phyloP scores from a whole-genome alignment of 2,329 filamentous ascomycete species.

The Cercospora sp. region DNA sequence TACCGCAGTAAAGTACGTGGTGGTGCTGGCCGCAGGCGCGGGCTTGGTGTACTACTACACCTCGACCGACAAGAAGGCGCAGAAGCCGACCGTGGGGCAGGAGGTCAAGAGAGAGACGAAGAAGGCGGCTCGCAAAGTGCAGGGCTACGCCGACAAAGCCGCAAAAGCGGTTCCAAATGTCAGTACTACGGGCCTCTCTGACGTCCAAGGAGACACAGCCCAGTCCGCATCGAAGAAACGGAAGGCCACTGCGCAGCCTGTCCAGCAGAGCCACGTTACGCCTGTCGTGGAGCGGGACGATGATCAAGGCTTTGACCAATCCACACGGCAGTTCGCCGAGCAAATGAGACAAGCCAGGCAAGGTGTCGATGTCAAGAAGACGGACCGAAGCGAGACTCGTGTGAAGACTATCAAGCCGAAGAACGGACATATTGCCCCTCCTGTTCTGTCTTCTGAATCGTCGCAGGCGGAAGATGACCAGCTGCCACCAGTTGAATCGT shows the following conservation, averaged over 20 bases:
- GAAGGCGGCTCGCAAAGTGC: conserved; percentile 17
- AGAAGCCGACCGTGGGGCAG: conserved; percentile 6
- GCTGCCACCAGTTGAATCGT: conserved; percentile 63
- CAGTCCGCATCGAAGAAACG: conserved; percentile 36
- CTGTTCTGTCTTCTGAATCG: conserved; percentile 57
- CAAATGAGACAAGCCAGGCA: conserved; percentile 70
- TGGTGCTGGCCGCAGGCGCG: conserved; percentile 8
- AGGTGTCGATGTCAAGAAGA: conserved; percentile 65
- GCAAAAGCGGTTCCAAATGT: neutral
- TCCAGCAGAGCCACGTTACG: conserved; percentile 21
- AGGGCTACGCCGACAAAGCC: conserved; percentile 15
- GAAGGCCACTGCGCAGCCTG: conserved; percentile 34
- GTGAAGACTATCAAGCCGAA: conserved; percentile 53
- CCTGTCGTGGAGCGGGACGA: conserved; percentile 37
- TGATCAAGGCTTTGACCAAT: conserved; percentile 61
- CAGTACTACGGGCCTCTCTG: neutral
- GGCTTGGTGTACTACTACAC: conserved; percentile 16
- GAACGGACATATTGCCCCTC: conserved; percentile 43
- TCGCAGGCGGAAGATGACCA: conserved; percentile 81
- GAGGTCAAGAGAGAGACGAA: conserved; percentile 14
- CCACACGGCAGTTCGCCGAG: conserved; percentile 74
- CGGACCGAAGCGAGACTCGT: conserved; percentile 52
- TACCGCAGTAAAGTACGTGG: conserved; percentile 12
- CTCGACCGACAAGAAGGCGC: conserved; percentile 19
- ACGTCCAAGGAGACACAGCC: neutral